Evolutionary conservation across 1,284 basidiomycete genomes (phyloP).

Genomic region (Golubevia pallescens): DNA sequence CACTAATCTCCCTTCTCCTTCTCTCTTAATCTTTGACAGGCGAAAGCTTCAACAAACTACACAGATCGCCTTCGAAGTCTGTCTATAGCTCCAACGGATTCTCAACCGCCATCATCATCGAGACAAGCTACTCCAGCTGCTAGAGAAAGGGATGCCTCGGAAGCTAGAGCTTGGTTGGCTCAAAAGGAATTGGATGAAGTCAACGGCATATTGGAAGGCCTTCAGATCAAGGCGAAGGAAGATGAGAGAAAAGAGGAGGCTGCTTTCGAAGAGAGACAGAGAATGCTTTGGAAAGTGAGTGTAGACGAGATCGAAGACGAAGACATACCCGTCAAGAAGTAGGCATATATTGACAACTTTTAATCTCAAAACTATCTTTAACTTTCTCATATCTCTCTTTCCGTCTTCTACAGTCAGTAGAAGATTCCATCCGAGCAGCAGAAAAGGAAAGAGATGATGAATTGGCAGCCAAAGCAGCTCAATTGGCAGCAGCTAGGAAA

Average conservation of each 20-base stretch:
- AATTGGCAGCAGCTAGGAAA: constrained; percentile 34
- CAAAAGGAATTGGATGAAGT: constrained; percentile 38
- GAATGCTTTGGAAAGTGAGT: constrained; percentile 39
- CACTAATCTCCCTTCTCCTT: background rate
- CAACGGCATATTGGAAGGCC: constrained; percentile 26
- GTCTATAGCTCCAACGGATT: constrained; percentile 10
- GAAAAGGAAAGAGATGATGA: constrained; percentile 31
- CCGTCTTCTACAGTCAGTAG: constrained; percentile 18
- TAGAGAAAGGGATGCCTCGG: constrained; percentile 2
- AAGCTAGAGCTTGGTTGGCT: constrained; percentile 6
- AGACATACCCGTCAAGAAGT: too few species aligned
- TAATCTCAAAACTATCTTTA: background rate
- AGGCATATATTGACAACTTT: too few species aligned
- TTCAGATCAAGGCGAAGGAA: constrained; percentile 36
- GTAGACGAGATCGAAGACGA: too few species aligned
- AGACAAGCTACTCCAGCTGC: background rate
- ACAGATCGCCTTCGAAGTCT: background rate
- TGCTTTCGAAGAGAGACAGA: constrained; percentile 51
- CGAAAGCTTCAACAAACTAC: background rate
- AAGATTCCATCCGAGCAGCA: constrained; percentile 44
- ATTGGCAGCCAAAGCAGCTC: constrained; percentile 36
- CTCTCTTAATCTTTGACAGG: background rate
- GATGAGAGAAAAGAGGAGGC: constrained; percentile 35
- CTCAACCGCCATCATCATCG: constrained; percentile 14
- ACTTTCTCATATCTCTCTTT: background rate